phyloP scores from a whole-genome alignment of 148 eudicot species.

The Rhododendron vialii region DNA sequence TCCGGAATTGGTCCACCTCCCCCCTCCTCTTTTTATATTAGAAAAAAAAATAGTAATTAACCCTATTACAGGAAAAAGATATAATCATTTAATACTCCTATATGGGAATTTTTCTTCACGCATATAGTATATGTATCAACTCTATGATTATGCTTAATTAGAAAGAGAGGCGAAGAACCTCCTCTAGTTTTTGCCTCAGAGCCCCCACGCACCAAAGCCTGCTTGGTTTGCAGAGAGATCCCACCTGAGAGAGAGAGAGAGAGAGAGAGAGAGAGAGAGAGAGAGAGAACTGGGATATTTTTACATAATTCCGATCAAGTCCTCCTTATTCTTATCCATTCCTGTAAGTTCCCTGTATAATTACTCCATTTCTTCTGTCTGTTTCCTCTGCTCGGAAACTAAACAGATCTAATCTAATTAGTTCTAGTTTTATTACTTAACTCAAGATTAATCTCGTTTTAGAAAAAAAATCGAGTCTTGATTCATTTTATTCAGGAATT shows the following conservation, averaged over 20 bases:
- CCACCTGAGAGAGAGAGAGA: conserved; percentile 15
- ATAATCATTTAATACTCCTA: too few species aligned
- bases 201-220: conserved; percentile 7
- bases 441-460: neutral
- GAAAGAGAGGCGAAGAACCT: conserved; percentile 8
- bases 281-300: conserved; percentile 2
- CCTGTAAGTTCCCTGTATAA: conserved; percentile 41
- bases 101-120: neutral
- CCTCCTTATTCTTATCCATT: conserved; percentile 38
- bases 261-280: neutral
- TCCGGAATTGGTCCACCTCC: neutral
- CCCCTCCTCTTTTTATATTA: neutral
- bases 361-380: conserved; percentile 13
- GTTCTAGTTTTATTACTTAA: conserved; percentile 4
- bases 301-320: conserved; percentile 19
- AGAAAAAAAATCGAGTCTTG: neutral
- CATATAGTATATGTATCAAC: neutral
- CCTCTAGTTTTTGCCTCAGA: conserved; percentile 8
- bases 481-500: neutral
- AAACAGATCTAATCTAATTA: conserved; percentile 30
- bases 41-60: neutral
- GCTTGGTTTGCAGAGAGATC: conserved; percentile 23
- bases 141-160: neutral
- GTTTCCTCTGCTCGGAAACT: neutral
- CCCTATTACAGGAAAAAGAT: neutral